These are phyloP conservation scores for Chalaropsis ovoidea DNA, from an alignment of 2,329 filamentous ascomycete species.

Conservation along the genomic window DNA sequence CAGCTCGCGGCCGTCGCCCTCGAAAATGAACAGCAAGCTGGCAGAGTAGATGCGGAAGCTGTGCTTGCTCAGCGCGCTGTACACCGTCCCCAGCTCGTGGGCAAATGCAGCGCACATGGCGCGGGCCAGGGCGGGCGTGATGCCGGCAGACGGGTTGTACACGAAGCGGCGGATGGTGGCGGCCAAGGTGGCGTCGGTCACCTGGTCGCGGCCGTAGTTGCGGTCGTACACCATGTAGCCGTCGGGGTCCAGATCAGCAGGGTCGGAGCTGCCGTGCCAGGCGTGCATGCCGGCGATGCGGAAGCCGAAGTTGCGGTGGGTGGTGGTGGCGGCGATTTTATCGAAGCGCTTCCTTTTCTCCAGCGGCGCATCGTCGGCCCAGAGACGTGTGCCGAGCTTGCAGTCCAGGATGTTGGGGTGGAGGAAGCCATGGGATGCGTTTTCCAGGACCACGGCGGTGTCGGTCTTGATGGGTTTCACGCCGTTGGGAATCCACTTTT, in stretches of 20 bases:
- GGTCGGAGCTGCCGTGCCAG: conserved; percentile 47
- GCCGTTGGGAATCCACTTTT: conserved; percentile 42
- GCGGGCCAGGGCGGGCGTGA: conserved; percentile 48
- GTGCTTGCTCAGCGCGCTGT: conserved; percentile 44
- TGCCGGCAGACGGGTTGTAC: conserved; percentile 48
- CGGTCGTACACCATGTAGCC: conserved; percentile 53
- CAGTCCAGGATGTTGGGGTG: conserved; percentile 85
- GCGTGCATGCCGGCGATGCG: conserved; percentile 57
- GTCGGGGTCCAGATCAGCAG: conserved; percentile 43
- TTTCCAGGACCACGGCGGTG: conserved; percentile 72
- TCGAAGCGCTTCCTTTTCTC: conserved; percentile 53
- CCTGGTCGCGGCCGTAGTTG: conserved; percentile 46
- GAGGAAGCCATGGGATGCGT: conserved; percentile 69
- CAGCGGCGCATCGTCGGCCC: conserved; percentile 60
- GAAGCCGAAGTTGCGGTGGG: conserved; percentile 51
- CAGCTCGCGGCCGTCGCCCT: conserved; percentile 50
- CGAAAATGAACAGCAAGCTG: conserved; percentile 53
- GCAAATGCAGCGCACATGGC: conserved; percentile 46
- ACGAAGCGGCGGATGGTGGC: conserved; percentile 48
- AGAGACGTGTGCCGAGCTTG: conserved; percentile 78
- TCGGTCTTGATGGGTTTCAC: conserved; percentile 61
- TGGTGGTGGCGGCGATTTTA: conserved; percentile 49
- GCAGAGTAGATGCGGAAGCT: conserved; percentile 56
- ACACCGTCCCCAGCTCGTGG: conserved; percentile 43
- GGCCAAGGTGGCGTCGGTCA: conserved; percentile 46